Conservation (phyloP, 78 protist genomes). For the Dictyostelium discoideum region dicty_2.7 NC_007089.4:3912501-3913000, state of each 20-base stretch:
- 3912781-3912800: constrained; percentile 73
- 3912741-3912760: constrained; percentile 82
- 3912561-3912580: not conserved
- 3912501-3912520: not conserved
- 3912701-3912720: constrained; percentile 81
- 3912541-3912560: not conserved
- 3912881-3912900: constrained; percentile 73
- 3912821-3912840: constrained; percentile 12
- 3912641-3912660: not conserved
- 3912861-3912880: constrained; percentile 80
- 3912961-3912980: not conserved
- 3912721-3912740: constrained; percentile 86
- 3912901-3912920: constrained; percentile 55
- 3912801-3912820: constrained; percentile 50
- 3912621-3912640: not conserved
- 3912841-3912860: constrained; percentile 69
- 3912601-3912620: too few species aligned
- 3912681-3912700: constrained; percentile 83
- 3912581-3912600: not conserved
- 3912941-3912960: not conserved
- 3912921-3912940: constrained; percentile 63
- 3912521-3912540: not conserved
- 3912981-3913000: constrained; percentile 8
- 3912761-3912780: constrained; percentile 81
- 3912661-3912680: constrained; percentile 20